Conservation (phyloP, 257 asterid genomes). For the Rauvolfia tetraphylla region DNA sequence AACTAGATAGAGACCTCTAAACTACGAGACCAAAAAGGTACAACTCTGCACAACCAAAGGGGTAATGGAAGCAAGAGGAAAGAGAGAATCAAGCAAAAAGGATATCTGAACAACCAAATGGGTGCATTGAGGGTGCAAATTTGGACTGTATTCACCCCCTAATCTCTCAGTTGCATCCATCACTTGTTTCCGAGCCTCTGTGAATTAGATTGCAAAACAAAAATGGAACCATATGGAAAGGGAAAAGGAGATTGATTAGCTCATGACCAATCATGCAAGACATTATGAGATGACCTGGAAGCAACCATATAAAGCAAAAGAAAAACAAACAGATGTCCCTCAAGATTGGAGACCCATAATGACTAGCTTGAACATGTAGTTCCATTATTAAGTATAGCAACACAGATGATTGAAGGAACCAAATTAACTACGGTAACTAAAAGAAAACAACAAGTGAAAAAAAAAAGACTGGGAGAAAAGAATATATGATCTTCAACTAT, state of each 20-base stretch:
- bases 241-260: not conserved
- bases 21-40: not conserved
- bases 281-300: not conserved
- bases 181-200: slow-evolving; percentile 95
- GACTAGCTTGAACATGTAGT: not conserved
- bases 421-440: not conserved
- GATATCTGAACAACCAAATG: slow-evolving; percentile 99
- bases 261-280: not conserved
- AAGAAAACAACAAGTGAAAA: not conserved
- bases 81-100: slow-evolving; percentile 30
- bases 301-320: slow-evolving; percentile 1
- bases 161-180: slow-evolving; percentile 89
- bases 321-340: slow-evolving; percentile 1
- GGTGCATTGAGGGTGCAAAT: slow-evolving; percentile 91
- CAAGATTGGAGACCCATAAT: not conserved
- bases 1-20: not conserved
- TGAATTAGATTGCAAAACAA: slow-evolving; percentile 19
- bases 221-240: not conserved
- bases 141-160: slow-evolving; percentile 93
- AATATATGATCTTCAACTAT: not conserved
- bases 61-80: not conserved
- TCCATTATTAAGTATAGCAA: not conserved
- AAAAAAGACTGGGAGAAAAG: not conserved
- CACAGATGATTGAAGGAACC: not conserved
- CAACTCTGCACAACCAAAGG: not conserved